Percentiles rank a stretch among this genome's conserved stretches.
These are phyloP conservation scores for Fraxinus latifolia DNA, from an alignment of 305 asterid species.

Conservation along the genomic window DNA sequence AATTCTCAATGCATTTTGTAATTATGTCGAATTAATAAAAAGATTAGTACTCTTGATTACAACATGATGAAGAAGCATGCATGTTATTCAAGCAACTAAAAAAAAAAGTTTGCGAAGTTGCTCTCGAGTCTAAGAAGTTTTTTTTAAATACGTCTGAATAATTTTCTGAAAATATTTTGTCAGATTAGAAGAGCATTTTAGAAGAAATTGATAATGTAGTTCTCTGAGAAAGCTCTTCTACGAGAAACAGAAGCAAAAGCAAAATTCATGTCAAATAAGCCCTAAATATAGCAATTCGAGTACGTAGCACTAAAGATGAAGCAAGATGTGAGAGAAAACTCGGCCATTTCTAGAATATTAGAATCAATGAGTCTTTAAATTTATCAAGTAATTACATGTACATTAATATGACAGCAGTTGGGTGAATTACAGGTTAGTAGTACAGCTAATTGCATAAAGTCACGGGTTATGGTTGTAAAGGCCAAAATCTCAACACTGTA, in stretches of 20 bases:
- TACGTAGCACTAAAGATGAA: not conserved
- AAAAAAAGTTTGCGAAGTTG: not conserved
- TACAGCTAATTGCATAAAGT: not conserved
- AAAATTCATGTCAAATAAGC: not conserved
- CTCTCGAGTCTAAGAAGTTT: not conserved
- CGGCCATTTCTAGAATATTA: not conserved
- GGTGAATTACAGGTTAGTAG: not conserved
- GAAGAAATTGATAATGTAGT: not conserved
- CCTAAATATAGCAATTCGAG: not conserved
- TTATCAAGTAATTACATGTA: not conserved
- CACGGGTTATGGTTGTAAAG: constrained; percentile 7
- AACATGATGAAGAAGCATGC: not conserved
- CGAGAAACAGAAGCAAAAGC: not conserved
- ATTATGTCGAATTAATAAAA: not conserved
- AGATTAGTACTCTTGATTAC: not conserved
- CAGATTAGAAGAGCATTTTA: not conserved
- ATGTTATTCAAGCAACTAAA: not conserved
- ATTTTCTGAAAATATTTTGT: not conserved
- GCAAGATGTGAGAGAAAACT: not conserved
- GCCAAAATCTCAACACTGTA: not conserved
- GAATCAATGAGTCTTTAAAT: not conserved
- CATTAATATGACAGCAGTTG: constrained; percentile 7
- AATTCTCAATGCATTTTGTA: not conserved
- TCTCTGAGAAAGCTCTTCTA: not conserved
- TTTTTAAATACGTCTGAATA: too few relatives aligned